phyloP scores from a whole-genome alignment of 164 flowering plant species.

The Dillenia suffruticosa region DNA sequence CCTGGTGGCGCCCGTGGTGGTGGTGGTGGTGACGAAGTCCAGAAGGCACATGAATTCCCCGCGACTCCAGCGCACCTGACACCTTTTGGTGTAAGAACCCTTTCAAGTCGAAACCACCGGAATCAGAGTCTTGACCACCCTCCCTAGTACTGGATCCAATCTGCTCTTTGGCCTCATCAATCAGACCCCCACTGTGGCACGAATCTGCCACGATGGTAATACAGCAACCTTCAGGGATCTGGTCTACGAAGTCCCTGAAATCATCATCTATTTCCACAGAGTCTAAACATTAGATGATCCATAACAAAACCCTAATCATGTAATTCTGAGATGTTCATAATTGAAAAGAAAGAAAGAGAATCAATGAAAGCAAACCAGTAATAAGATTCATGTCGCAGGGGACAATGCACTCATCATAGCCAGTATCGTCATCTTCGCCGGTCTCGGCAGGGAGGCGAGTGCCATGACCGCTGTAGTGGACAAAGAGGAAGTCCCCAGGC shows the following conservation, averaged over 20 bases:
- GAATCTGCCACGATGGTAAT: slow-evolving; percentile 89
- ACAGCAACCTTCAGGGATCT: slow-evolving; percentile 58
- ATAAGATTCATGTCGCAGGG: slow-evolving; percentile 97
- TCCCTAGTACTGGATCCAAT: slow-evolving; percentile 79
- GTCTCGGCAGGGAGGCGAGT: slow-evolving; percentile 96
- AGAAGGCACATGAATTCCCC: slow-evolving; percentile 59
- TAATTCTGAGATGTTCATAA: neutral
- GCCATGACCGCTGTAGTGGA: slow-evolving; percentile 97
- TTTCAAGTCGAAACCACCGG: slow-evolving; percentile 47
- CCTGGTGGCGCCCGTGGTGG: slow-evolving; percentile 3
- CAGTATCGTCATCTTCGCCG: slow-evolving; percentile 91
- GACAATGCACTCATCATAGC: slow-evolving; percentile 95
- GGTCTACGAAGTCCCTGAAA: slow-evolving; percentile 75
- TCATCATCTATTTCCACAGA: slow-evolving; percentile 64
- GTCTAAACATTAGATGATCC: too few relatives aligned
- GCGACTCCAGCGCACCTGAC: slow-evolving; percentile 61
- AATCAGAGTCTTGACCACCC: slow-evolving; percentile 7
- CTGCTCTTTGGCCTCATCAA: slow-evolving; percentile 81
- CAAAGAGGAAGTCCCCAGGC: slow-evolving; percentile 71
- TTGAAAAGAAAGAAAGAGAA: neutral
- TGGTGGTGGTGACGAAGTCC: slow-evolving; percentile 20
- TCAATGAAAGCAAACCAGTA: slow-evolving; percentile 44
- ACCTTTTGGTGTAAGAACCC: slow-evolving; percentile 50
- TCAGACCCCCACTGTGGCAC: slow-evolving; percentile 94
- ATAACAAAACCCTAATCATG: too few relatives aligned